Evolutionary conservation across 2,329 filamentous ascomycete genomes (phyloP), one percentile per base, ranked within the genome.

Genomic region (Aspergillus brunneoviolaceus): DNA sequence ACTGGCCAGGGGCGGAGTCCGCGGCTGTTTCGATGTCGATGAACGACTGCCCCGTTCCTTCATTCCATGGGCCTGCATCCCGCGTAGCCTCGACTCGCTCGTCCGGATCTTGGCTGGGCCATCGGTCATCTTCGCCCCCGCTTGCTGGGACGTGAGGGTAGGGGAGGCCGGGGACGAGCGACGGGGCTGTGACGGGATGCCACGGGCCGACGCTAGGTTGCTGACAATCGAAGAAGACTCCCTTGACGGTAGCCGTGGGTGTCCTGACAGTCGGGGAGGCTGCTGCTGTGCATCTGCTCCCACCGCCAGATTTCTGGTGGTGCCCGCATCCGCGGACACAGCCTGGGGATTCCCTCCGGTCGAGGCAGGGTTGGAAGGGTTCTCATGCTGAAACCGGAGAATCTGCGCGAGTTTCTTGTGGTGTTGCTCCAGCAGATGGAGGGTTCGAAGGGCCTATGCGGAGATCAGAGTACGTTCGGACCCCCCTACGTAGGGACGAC

Each of bases 161-260:
- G 90, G 89, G 4, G 86, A 89, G 11, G 87, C 83, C 2, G 89
- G 88, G 62, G 89, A 87, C 25, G 87, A 84, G 62, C 88, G 83
- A 60, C 77, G 77, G 55, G 78, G 77, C 39, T 79, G 78, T 3
- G 80, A 74, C 2, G 82, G 83, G 48, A 96, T 96, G 19, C 92
- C 92, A 64, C 92, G 84, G 33, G 92, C 92, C 14, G 91, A 92
- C 14, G 92, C 92, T 49, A 96, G 79, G 70, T 96, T 96, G 76
- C 87, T 96, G 27, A 91, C 92, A 62, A 96, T 96, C 1, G 92
- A 96, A 0, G 91, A 91, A 2, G 88, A 86, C 60, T 93, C 89
- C 59, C 91, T 86, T 27, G 85, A 81, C 2, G 74, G 86, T 72
- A 79, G 67, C 58, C 84, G 79, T 64, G 76, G 74, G 9, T 74